Base-by-base conservation (phyloP, 1,284 basidiomycete genomes). In the Puccinia polysora region DNA sequence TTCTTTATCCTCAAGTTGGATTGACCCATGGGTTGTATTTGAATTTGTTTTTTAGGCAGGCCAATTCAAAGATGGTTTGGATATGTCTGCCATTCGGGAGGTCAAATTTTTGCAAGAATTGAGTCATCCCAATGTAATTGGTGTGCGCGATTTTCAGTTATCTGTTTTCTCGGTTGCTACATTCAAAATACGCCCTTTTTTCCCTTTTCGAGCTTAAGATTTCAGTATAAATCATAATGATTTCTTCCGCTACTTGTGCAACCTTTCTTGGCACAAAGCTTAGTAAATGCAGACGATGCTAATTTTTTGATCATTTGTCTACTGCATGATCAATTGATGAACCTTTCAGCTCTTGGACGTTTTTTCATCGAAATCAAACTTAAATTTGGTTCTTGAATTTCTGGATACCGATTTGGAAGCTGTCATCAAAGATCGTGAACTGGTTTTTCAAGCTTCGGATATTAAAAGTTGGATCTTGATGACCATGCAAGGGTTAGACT, bases 391-490 rank as follows among this genome's bases (percentile, higher is more conserved):
- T 25, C 85, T 99, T 25, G 96, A 99, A 80, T 98, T 95, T 81
- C 84, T 98, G 59, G 91, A 96, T 76, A 94, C 90, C n/a, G 95
- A 98, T 81, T 84, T 99, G 34, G 96, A 99, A 81, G 91, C 91
- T 77, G 88, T 98, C 75, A 97, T 99, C 81, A 92, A 92, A 79
- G 94, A 98, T 81, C 85, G 90, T 55, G 84, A 87, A 1, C 85
- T 96, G 62, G 89, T 97, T 40, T 97, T 98, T 80, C 84, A 93
- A 25, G 90, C 91, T 6, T 90, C 90, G 0, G 95, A 99, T 80
- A 95, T 97, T 82, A 99, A 99, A 81, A 89, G 89, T 77, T 99
- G 96, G 96, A 93, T 96, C 86, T 90, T 90, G 18, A 98, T 98
- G 96, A 91, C 90, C 0, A 88, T 97, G 77, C 86, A 93, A 50